These are phyloP conservation scores for Annulohypoxylon truncatum DNA, from an alignment of 2,329 filamentous ascomycete species.

Conservation along the genomic window DNA sequence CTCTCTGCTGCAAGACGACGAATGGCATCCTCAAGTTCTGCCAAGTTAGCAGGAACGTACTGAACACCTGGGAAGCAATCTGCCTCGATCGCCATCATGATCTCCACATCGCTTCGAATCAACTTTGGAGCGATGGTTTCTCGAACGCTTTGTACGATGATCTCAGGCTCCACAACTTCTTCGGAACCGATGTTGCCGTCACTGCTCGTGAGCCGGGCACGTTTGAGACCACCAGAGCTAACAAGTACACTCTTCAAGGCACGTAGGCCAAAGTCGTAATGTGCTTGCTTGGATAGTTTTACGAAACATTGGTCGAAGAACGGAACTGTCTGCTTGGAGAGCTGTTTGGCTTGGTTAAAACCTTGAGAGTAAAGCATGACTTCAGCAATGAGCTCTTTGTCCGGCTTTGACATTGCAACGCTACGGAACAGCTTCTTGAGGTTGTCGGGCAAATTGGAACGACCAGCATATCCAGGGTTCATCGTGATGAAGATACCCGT, in stretches of 20 bases:
- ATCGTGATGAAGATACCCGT: conserved; percentile 99
- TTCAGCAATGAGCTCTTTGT: conserved; percentile 99
- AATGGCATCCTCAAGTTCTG: conserved; percentile 83
- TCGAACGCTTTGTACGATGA: conserved; percentile 97
- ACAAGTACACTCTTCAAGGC: conserved; percentile 98
- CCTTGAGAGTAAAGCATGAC: conserved; percentile 99
- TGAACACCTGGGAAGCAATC: conserved; percentile 91
- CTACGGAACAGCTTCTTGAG: conserved; percentile 99
- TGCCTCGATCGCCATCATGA: conserved; percentile 84
- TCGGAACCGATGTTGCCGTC: conserved; percentile 71
- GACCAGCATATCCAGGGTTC: conserved; percentile 98
- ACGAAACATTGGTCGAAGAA: conserved; percentile 94
- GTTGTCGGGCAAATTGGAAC: conserved; percentile 98
- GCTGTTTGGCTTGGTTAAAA: conserved; percentile 93
- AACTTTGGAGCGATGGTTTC: conserved; percentile 99
- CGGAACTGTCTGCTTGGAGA: conserved; percentile 95
- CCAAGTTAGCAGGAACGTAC: conserved; percentile 90
- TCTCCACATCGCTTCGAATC: conserved; percentile 89
- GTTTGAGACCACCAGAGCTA: conserved; percentile 95
- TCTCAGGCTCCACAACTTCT: conserved; percentile 89
- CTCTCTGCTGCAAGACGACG: conserved; percentile 84
- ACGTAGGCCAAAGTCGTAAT: conserved; percentile 98
- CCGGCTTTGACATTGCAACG: conserved; percentile 99
- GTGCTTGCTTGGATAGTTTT: conserved; percentile 91
- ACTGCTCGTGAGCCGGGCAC: conserved; percentile 74